Percentiles rank a stretch among this genome's conserved stretches.
phyloP scores from a whole-genome alignment of 345 rosid genomes.

The Eucalyptus curtisii region DNA sequence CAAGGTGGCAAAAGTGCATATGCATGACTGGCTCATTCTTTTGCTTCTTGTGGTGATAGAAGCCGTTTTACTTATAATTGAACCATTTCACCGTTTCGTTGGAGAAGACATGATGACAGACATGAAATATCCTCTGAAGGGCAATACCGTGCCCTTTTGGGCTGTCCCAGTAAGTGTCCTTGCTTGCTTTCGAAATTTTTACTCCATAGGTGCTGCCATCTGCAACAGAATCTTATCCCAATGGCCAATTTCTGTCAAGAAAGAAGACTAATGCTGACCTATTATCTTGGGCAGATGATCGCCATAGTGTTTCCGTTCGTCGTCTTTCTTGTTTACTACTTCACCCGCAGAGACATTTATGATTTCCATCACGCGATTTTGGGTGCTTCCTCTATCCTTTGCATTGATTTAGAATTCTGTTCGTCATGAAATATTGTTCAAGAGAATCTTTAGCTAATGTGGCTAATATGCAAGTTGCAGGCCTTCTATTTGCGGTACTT shows the following conservation, averaged over 20 bases:
- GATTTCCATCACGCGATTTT: conserved; percentile 57
- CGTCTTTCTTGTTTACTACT: conserved; percentile 25
- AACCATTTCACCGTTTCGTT: conserved; percentile 60
- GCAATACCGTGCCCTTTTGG: conserved; percentile 51
- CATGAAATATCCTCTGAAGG: conserved; percentile 37
- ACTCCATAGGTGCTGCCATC: neutral
- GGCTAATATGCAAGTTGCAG: conserved; percentile 6
- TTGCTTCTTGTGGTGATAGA: conserved; percentile 29
- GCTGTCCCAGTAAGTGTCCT: conserved; percentile 36
- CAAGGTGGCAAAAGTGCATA: conserved; percentile 26
- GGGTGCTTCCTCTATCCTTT: conserved; percentile 11
- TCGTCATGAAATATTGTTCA: neutral
- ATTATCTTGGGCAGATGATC: conserved; percentile 7
- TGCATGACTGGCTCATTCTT: conserved; percentile 45
- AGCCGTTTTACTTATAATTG: conserved; percentile 19
- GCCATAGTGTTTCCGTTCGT: conserved; percentile 29
- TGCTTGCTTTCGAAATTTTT: neutral
- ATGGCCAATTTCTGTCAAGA: neutral
- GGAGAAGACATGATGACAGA: conserved; percentile 53
- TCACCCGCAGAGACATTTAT: conserved; percentile 35
- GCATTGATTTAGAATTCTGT: neutral
- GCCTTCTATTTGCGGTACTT: conserved; percentile 31
- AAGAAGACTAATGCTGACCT: neutral
- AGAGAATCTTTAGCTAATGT: neutral
- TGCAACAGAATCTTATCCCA: conserved; percentile 1